Evolutionary conservation across 2,329 filamentous ascomycete species (phyloP).

Genomic region (Fusarium sp.): DNA sequence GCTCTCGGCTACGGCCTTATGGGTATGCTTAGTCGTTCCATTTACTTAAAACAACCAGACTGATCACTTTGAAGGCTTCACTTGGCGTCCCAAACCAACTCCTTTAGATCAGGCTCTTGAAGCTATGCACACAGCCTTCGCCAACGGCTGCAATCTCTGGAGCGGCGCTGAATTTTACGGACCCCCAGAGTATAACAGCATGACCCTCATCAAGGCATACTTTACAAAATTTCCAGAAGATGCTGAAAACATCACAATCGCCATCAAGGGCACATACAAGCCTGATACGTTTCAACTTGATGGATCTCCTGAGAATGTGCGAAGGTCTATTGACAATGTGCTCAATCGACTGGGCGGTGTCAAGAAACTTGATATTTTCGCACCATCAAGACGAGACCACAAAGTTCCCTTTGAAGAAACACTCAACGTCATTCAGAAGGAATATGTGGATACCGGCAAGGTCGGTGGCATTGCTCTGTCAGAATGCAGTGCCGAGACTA

Average conservation of each 20-base stretch:
- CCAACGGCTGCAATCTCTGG: slow-evolving; percentile 61
- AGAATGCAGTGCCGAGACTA: slow-evolving; percentile 60
- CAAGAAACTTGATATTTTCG: slow-evolving; percentile 70
- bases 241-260: slow-evolving; percentile 67
- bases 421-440: slow-evolving; percentile 52
- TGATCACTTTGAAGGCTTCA: slow-evolving; percentile 49
- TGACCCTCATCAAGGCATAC: slow-evolving; percentile 69
- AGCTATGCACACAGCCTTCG: slow-evolving; percentile 63
- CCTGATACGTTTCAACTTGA: slow-evolving; percentile 52
- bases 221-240: slow-evolving; percentile 72
- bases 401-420: slow-evolving; percentile 56
- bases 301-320: slow-evolving; percentile 62
- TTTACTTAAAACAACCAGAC: not conserved
- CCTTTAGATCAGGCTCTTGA: slow-evolving; percentile 61
- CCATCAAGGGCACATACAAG: slow-evolving; percentile 67
- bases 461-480: slow-evolving; percentile 62
- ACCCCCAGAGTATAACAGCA: slow-evolving; percentile 63
- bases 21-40: slow-evolving; percentile 48
- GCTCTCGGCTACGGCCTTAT: slow-evolving; percentile 64
- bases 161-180: slow-evolving; percentile 75
- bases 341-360: slow-evolving; percentile 60
- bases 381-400: slow-evolving; percentile 65
- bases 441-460: slow-evolving; percentile 62
- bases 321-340: slow-evolving; percentile 67
- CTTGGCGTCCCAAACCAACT: slow-evolving; percentile 52